A percentile compares a stretch with the other conserved stretches of the same genome.
These are phyloP conservation scores for Phylloporus arenicola DNA, from an alignment of 768 basidiomycete genomes.

Conservation along the genomic window DNA sequence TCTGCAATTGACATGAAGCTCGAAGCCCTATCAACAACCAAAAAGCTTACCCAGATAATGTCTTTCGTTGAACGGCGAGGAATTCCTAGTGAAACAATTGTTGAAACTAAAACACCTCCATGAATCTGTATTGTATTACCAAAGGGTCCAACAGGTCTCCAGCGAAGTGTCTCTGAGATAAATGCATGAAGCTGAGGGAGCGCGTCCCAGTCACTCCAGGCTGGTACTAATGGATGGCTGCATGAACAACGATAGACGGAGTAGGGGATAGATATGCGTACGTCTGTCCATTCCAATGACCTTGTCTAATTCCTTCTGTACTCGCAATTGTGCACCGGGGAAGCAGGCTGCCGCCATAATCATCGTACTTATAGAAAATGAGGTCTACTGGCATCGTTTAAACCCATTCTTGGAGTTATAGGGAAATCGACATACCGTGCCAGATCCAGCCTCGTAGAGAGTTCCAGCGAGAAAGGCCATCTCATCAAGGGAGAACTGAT, in stretches of 20 bases:
- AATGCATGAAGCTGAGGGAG: constrained; percentile 37
- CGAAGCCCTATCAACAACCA: too few species aligned
- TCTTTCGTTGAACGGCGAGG: constrained; percentile 60
- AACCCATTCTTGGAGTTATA: background rate
- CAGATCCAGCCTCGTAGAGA: constrained; percentile 58
- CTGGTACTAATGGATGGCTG: constrained; percentile 28
- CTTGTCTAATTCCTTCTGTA: constrained; percentile 49
- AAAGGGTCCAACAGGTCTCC: constrained; percentile 31
- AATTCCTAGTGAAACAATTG: constrained; percentile 31
- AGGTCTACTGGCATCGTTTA: background rate
- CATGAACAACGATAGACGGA: background rate
- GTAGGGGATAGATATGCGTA: constrained; percentile 1
- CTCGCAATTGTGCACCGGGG: constrained; percentile 43
- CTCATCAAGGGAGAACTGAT: constrained; percentile 47
- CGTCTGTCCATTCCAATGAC: constrained; percentile 41
- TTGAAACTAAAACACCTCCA: background rate
- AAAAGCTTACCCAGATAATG: constrained; percentile 46
- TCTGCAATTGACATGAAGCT: too few species aligned
- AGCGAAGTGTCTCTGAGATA: constrained; percentile 32
- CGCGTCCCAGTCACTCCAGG: constrained; percentile 28
- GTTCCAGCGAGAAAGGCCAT: constrained; percentile 54
- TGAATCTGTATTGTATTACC: constrained; percentile 10
- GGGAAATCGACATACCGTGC: constrained; percentile 34
- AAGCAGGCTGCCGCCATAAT: constrained; percentile 52
- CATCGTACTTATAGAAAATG: constrained; percentile 31